phyloP scores from a whole-genome alignment of 257 asterid genomes.

The Solanum verrucosum region DNA sequence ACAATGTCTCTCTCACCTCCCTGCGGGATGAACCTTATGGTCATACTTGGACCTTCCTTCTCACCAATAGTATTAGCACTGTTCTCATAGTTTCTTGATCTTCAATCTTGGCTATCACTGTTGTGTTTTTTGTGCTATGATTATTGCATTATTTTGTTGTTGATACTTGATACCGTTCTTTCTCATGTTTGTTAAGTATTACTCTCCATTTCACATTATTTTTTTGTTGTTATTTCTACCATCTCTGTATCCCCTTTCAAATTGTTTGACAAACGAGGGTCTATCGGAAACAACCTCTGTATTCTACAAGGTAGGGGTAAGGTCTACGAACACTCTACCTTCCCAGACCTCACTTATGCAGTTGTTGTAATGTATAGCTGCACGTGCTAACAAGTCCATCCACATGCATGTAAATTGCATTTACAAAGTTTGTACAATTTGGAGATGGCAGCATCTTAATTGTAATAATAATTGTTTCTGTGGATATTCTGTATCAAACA shows the following conservation, averaged over 20 bases:
- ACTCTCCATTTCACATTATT: neutral
- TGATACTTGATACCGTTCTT: neutral
- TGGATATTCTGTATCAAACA: neutral
- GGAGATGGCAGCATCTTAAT: neutral
- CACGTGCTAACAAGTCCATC: neutral
- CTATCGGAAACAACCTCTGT: neutral
- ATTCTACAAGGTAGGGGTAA: neutral
- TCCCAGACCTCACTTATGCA: neutral
- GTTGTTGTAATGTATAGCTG: neutral
- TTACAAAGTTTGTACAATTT: neutral
- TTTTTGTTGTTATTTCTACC: neutral
- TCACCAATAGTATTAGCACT: neutral
- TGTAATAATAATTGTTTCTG: neutral
- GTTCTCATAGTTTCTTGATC: neutral
- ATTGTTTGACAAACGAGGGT: neutral
- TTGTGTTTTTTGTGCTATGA: neutral
- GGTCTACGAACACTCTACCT: neutral
- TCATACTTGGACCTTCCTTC: neutral
- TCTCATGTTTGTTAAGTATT: neutral
- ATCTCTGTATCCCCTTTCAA: neutral
- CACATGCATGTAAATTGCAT: neutral
- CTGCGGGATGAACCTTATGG: neutral
- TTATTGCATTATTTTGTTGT: neutral
- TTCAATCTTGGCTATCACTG: neutral
- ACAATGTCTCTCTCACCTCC: neutral